Conservation (phyloP, 2,329 filamentous ascomycete genomes). For the Sclerotinia nivalis region DNA sequence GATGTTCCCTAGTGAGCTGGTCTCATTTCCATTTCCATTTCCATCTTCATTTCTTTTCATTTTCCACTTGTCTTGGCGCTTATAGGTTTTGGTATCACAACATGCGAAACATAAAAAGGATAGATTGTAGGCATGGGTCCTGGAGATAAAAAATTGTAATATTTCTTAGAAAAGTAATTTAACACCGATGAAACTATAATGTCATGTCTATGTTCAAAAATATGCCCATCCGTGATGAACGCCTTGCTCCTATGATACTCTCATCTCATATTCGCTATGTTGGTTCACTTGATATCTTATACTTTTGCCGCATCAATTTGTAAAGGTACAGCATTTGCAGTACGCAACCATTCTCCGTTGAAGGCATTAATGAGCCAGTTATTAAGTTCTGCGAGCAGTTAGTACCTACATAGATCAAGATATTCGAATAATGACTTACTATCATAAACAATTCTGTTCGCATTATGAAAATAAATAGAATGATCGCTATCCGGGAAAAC, state of each 20-base stretch:
- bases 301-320: slow-evolving; percentile 33
- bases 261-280: neutral
- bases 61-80: neutral
- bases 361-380: slow-evolving; percentile 98
- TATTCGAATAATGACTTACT: slow-evolving; percentile 59
- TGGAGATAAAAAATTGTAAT: neutral
- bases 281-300: neutral
- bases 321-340: slow-evolving; percentile 39
- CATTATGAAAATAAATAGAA: slow-evolving; percentile 91
- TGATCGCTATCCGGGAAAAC: slow-evolving; percentile 97
- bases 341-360: slow-evolving; percentile 84
- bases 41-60: no score
- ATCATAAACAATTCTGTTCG: slow-evolving; percentile 86
- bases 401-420: slow-evolving; percentile 34
- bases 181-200: slow-evolving; percentile 1
- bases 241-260: slow-evolving; percentile 13
- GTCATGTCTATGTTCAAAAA: neutral
- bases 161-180: neutral
- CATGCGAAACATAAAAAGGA: neutral
- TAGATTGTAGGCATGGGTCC: slow-evolving; percentile 1
- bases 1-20: neutral
- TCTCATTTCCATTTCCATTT: neutral
- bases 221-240: neutral
- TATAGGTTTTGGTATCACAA: neutral
- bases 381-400: slow-evolving; percentile 61